Evolutionary conservation across 1,139 yeast species (phyloP), one percentile per base, ranked within the genome.

Genomic region (Pichia sp.): DNA sequence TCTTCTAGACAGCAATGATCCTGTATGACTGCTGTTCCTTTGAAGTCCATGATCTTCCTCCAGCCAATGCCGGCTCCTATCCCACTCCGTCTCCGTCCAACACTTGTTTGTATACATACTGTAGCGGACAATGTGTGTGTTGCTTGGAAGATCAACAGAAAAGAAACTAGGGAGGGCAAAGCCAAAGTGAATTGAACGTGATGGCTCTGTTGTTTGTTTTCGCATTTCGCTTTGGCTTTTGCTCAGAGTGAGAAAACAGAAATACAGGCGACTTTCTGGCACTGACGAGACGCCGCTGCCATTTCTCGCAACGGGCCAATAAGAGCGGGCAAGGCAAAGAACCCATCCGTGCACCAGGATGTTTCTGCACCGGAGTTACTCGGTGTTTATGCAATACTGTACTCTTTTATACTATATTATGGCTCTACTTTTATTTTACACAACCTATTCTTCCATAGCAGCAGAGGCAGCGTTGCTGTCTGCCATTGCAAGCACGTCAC

Each of bases 401-500:
- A 15, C 2, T 4, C 6, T 29, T 11, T 13, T 32, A 8, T 32
- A 16, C 35, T 32, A 32, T 12, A n/a, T 29, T 29, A n/a, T n/a
- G n/a, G n/a, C n/a, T n/a, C n/a, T n/a, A n/a, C n/a, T n/a, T n/a
- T n/a, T n/a, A n/a, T n/a, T n/a, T 32, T 32, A 32, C 36, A 32
- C 36, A 35, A 27, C 13, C 24, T 35, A 35, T 35, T 35, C 38
- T n/a, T 45, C 35, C 34, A 35, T 23, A 12, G 41, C 20, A n/a
- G 20, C 8, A 11, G 30, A 6, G n/a, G 30, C 15, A 5, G 30
- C 13, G 22, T 24, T 8, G 22, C 16, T 43, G 13, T 12, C 27
- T 7, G 29, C 18, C 12, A 34, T 18, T 22, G 26, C 35, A 3
- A 47, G 26, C 7, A 48, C 51, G 32, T 43, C 76, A 49, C 82